These are phyloP conservation scores for Candida tammaniensis DNA, from an alignment of 805 yeast species.

Conservation along the genomic window DNA sequence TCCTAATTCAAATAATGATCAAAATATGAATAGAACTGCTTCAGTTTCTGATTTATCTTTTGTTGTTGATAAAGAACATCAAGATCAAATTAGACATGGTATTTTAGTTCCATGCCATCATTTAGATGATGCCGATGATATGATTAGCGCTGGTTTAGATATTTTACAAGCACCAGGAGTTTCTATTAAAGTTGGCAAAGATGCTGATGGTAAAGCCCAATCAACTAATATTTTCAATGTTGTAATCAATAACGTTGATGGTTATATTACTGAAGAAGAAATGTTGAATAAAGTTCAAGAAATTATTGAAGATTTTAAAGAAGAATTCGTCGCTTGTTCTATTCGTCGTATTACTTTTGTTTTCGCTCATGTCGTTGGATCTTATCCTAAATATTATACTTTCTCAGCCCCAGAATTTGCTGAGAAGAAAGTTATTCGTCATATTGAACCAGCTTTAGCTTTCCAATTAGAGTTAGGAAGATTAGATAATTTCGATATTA, in stretches of 20 bases:
- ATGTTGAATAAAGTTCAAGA: conserved; percentile 61
- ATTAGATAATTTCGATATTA: conserved; percentile 90
- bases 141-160: conserved; percentile 71
- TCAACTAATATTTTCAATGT: conserved; percentile 82
- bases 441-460: conserved; percentile 97
- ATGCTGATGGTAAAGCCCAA: too few species aligned
- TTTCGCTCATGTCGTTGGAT: conserved; percentile 77
- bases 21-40: conserved; percentile 72
- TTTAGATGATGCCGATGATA: conserved; percentile 87
- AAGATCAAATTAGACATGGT: conserved; percentile 79
- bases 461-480: conserved; percentile 95
- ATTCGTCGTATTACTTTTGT: conserved; percentile 94
- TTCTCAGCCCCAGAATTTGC: conserved; percentile 82
- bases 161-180: conserved; percentile 48
- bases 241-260: conserved; percentile 70
- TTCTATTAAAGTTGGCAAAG: conserved; percentile 15
- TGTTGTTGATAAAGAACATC: conserved; percentile 66
- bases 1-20: conserved; percentile 30
- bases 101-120: conserved; percentile 76
- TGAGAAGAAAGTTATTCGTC: conserved; percentile 94
- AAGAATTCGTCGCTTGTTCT: conserved; percentile 65
- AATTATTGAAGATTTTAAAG: conserved; percentile 63
- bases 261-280: conserved; percentile 68
- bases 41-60: conserved; percentile 91
- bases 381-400: conserved; percentile 93